Percentiles rank a stretch among this genome's conserved stretches.
Evolutionary conservation across 805 yeast genomes (phyloP).

Genomic region (Cyberlindnera suaveolens): DNA sequence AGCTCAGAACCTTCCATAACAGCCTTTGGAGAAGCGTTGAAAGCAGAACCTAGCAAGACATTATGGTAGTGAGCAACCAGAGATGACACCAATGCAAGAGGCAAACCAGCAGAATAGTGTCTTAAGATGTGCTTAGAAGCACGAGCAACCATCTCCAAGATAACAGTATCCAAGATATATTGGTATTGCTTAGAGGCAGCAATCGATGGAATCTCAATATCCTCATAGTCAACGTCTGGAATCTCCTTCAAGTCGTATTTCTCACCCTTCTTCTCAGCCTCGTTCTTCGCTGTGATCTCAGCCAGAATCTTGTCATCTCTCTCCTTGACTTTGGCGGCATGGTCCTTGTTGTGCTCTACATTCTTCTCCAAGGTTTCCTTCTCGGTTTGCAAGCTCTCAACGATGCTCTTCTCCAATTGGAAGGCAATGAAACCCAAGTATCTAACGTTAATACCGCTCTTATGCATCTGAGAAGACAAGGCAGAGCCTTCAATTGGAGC

Average conservation of each 20-base stretch:
- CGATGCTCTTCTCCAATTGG: constrained; percentile 23
- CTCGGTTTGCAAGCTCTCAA: constrained; percentile 19
- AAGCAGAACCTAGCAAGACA: constrained; percentile 50
- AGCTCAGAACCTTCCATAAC: constrained; percentile 38
- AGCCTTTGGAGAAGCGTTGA: constrained; percentile 36
- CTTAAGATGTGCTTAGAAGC: constrained; percentile 71
- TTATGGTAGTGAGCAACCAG: constrained; percentile 70
- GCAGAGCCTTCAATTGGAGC: constrained; percentile 80
- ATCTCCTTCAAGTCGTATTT: constrained; percentile 13
- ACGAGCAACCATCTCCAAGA: constrained; percentile 71
- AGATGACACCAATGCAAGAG: constrained; percentile 49
- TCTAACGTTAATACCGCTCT: constrained; percentile 81
- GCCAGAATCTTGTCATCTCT: constrained; percentile 10
- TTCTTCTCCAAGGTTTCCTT: constrained; percentile 9
- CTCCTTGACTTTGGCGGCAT: constrained; percentile 12
- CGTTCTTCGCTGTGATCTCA: constrained; percentile 19
- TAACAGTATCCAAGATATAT: constrained; percentile 11
- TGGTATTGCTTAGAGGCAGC: constrained; percentile 10
- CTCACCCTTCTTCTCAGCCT: constrained; percentile 22
- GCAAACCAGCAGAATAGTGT: constrained; percentile 36
- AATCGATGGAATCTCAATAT: constrained; percentile 10
- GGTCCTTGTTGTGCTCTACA: constrained; percentile 17
- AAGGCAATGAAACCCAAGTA: constrained; percentile 66
- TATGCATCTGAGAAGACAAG: constrained; percentile 62
- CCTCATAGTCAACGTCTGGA: constrained; percentile 18